phyloP scores from a whole-genome alignment of 139 green algal genomes.

The Deuterostichococcus epilithicus region DNA sequence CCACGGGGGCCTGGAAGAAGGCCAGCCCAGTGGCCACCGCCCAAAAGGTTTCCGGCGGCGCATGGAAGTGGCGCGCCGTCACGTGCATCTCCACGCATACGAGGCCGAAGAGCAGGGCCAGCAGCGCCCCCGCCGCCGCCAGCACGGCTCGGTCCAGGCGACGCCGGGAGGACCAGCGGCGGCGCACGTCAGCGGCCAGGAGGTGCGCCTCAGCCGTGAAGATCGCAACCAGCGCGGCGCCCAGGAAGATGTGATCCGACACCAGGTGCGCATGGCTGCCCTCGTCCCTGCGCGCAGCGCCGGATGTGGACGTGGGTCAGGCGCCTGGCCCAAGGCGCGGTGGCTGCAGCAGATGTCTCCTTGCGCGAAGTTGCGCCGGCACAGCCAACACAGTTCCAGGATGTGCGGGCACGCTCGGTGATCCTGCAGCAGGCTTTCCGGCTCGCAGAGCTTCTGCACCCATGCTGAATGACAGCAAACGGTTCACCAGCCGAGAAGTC shows the following conservation, averaged over 20 bases:
- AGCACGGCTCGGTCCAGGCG: not conserved
- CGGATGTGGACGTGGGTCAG: not conserved
- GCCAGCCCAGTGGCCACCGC: not conserved
- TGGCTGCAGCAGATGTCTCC: too few relatives aligned
- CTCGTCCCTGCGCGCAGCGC: not conserved
- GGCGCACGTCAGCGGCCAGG: not conserved
- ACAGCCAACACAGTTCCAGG: conserved; percentile 15
- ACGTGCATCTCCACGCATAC: conserved; percentile 17
- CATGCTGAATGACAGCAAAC: too few relatives aligned
- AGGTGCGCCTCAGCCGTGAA: conserved; percentile 11
- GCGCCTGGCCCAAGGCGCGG: too few relatives aligned
- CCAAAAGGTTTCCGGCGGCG: not conserved
- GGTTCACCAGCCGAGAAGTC: too few relatives aligned
- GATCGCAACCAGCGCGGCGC: conserved; percentile 16
- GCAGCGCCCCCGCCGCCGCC: not conserved
- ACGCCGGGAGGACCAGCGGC: not conserved
- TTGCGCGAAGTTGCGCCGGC: too few relatives aligned
- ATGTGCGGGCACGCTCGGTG: too few relatives aligned
- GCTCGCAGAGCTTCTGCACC: too few relatives aligned
- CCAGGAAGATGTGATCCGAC: conserved; percentile 31
- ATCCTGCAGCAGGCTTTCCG: too few relatives aligned
- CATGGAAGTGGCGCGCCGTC: conserved; percentile 19
- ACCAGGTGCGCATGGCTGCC: conserved; percentile 12
- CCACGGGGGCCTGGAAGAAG: not conserved
- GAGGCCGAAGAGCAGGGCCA: conserved; percentile 1